These are phyloP conservation scores for Penicillium nucicola DNA, from an alignment of 495 filamentous ascomycete species.

Conservation along the genomic window DNA sequence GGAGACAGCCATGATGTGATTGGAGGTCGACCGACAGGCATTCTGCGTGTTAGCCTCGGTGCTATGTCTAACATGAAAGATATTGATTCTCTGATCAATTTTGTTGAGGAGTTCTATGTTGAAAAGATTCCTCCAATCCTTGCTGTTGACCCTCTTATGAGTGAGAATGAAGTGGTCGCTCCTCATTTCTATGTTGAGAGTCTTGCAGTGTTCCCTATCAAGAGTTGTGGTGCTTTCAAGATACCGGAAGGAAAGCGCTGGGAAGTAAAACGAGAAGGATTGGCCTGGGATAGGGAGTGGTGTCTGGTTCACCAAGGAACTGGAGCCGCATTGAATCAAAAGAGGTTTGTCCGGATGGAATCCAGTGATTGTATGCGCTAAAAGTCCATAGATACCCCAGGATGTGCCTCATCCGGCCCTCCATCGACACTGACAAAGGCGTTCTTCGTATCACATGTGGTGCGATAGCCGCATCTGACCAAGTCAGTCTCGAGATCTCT, in stretches of 20 bases:
- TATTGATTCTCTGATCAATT: slow-evolving; percentile 63
- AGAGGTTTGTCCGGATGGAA: slow-evolving; percentile 30
- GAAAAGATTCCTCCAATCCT: slow-evolving; percentile 37
- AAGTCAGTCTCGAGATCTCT: slow-evolving; percentile 45
- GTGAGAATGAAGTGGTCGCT: slow-evolving; percentile 11
- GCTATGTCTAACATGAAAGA: slow-evolving; percentile 84
- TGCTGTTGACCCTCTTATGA: slow-evolving; percentile 17
- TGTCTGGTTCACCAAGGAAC: slow-evolving; percentile 83
- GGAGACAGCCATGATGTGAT: slow-evolving; percentile 78
- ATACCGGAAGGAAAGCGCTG: slow-evolving; percentile 63
- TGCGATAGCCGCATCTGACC: slow-evolving; percentile 14
- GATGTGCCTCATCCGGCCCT: slow-evolving; percentile 77
- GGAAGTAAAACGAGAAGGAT: slow-evolving; percentile 72
- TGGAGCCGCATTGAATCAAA: slow-evolving; percentile 73
- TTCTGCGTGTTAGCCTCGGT: slow-evolving; percentile 80
- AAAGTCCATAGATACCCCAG: slow-evolving; percentile 52
- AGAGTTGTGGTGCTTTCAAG: slow-evolving; percentile 78
- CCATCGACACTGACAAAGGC: slow-evolving; percentile 60
- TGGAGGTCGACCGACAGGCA: slow-evolving; percentile 78
- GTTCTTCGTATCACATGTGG: slow-evolving; percentile 49
- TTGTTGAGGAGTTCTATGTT: slow-evolving; percentile 76
- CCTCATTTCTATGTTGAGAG: slow-evolving; percentile 51
- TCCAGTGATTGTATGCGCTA: not conserved
- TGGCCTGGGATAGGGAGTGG: slow-evolving; percentile 94
- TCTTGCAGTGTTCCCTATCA: slow-evolving; percentile 77